These are phyloP conservation scores for Lipomyces chichibuensis DNA, from an alignment of 805 yeast genomes.

Conservation along the genomic window DNA sequence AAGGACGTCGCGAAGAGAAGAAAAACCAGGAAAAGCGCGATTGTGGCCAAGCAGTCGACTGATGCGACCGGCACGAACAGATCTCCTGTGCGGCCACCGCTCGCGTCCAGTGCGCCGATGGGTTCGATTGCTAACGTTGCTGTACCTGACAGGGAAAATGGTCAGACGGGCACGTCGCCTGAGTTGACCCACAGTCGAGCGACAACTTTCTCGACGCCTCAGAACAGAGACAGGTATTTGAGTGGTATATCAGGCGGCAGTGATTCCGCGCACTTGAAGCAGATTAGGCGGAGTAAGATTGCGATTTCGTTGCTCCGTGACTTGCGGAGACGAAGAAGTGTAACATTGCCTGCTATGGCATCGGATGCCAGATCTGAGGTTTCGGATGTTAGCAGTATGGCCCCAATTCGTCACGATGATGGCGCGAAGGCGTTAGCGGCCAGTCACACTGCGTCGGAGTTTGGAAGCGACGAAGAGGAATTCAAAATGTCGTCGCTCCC, in stretches of 20 bases:
- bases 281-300: constrained; percentile 11
- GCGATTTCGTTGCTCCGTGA: constrained; percentile 32
- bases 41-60: constrained; percentile 23
- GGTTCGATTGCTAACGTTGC: constrained; percentile 15
- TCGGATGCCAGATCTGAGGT: constrained; percentile 9
- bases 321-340: constrained; percentile 21
- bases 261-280: constrained; percentile 7
- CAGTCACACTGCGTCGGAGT: background rate
- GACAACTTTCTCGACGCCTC: background rate
- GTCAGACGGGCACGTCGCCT: background rate
- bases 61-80: background rate
- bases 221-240: background rate
- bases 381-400: constrained; percentile 8
- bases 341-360: constrained; percentile 12
- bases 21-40: constrained; percentile 26
- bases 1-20: constrained; percentile 24
- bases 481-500: constrained; percentile 21
- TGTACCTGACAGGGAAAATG: background rate
- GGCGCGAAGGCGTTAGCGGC: constrained; percentile 15
- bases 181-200: background rate
- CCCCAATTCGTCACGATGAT: constrained; percentile 4
- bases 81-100: constrained; percentile 7
- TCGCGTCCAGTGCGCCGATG: constrained; percentile 15
- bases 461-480: background rate
- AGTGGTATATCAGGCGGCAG: background rate